Conservation (phyloP, 805 yeast species). For the Lipomyces orientalis region DNA sequence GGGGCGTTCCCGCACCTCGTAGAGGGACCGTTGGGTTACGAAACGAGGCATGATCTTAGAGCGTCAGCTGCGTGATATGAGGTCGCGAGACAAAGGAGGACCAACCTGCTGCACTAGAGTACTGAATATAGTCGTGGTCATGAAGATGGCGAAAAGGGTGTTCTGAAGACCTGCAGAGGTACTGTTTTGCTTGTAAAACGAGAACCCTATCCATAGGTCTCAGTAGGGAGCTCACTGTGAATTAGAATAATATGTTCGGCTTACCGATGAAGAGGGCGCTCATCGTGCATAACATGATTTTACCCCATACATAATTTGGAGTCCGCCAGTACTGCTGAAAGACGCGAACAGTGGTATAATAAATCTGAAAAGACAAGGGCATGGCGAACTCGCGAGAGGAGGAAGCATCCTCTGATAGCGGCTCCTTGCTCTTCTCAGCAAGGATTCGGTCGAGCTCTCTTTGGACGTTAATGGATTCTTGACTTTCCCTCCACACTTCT, state of each 20-base stretch:
- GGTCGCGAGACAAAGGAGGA: conserved; percentile 59
- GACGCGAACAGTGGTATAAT: conserved; percentile 65
- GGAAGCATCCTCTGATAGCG: not conserved
- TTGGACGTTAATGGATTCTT: not conserved
- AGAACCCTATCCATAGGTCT: conserved; percentile 63
- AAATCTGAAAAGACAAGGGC: conserved; percentile 48
- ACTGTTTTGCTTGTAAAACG: conserved; percentile 63
- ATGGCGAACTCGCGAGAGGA: conserved; percentile 28
- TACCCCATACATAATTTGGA: conserved; percentile 51
- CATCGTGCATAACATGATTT: conserved; percentile 1
- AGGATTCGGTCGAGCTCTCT: not conserved
- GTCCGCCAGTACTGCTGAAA: conserved; percentile 60
- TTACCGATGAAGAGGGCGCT: conserved; percentile 4
- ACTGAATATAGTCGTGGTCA: conserved; percentile 60
- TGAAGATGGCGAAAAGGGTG: conserved; percentile 60
- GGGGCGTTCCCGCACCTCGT: conserved; percentile 70
- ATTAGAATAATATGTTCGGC: conserved; percentile 52
- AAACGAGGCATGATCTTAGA: conserved; percentile 51
- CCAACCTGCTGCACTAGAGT: conserved; percentile 67
- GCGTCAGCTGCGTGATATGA: conserved; percentile 43
- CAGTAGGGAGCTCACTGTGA: conserved; percentile 54
- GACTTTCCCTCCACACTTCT: conserved; percentile 55
- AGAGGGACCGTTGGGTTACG: conserved; percentile 62
- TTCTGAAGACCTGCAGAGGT: conserved; percentile 61
- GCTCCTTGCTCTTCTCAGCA: not conserved